Evolutionary conservation across 768 basidiomycete species (phyloP), one percentile per base, ranked within the genome.

Genomic region (Lentinula sp.): DNA sequence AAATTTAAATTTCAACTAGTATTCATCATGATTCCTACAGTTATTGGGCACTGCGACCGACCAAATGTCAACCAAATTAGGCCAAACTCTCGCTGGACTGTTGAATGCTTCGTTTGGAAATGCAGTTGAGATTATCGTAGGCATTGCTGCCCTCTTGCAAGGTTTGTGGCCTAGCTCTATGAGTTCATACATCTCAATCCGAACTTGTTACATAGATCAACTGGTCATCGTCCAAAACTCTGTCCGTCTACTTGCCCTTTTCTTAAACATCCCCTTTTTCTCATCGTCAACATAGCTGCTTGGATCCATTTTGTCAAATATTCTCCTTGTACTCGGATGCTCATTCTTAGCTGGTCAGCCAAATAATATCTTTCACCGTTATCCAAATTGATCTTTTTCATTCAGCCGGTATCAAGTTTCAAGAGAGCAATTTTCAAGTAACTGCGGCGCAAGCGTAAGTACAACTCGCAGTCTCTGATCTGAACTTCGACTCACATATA

Each of bases 211-310:
- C 31, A 39, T 66, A 89, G 91, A 83, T 59, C 81, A 97, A 73
- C 78, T 95, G 16, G 85, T 90, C 39, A 89, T 97, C 67, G 95
- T 97, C 2, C 93, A 97, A 73, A 95, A 92, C 32, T 95, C 93
- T 40, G 89, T 91, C 62, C 9, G 55, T 56, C n/a, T 34, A 40
- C 28, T 28, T 31, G n/a, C 46, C 42, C 23, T 39, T 18, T 13
- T 42, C 52, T 15, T 15, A 2, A 34, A 21, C n/a, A 15, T 7
- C 16, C 8, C 31, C 16, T 32, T 23, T 15, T 60, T 8, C 52
- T 50, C 43, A 42, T 51, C 64, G 46, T 23, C 32, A 18, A 9
- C 28, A 4, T 64, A 91, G 90, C 86, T 96, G 82, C 82, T 97
- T 49, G 95, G 94, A 18, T 94, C 92, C 32, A 91, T 97, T 62